phyloP scores from a whole-genome alignment of 768 basidiomycete species.

The Auricularia heimuer region DNA sequence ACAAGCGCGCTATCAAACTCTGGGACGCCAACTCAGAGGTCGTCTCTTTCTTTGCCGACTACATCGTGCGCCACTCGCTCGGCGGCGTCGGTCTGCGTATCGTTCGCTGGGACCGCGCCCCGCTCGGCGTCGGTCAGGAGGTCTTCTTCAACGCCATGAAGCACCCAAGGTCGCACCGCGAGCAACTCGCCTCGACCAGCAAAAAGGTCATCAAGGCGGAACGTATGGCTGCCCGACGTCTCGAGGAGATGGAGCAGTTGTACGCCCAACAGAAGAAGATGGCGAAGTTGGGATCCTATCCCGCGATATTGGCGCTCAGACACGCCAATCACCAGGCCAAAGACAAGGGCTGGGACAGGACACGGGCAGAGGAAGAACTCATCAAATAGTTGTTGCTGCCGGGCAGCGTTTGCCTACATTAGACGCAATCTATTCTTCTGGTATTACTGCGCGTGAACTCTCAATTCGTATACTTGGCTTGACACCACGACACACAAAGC shows the following conservation, averaged over 20 bases:
- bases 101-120: slow-evolving; percentile 62
- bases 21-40: slow-evolving; percentile 79
- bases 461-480: no score
- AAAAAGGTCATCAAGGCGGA: neutral
- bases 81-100: slow-evolving; percentile 83
- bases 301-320: no score
- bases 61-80: slow-evolving; percentile 63
- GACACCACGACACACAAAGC: no score
- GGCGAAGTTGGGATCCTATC: no score
- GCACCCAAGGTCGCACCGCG: neutral
- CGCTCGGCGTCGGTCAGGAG: slow-evolving; percentile 40
- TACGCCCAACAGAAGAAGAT: no score
- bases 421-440: no score
- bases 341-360: no score
- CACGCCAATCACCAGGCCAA: no score
- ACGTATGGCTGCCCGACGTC: neutral
- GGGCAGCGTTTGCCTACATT: no score
- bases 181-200: neutral
- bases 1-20: slow-evolving; percentile 81
- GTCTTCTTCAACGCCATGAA: slow-evolving; percentile 2
- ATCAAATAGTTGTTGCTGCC: no score
- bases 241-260: neutral
- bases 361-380: no score
- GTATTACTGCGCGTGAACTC: no score
- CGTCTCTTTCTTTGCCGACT: slow-evolving; percentile 39